Evolutionary conservation across 164 flowering plant genomes (phyloP).

Genomic region (Annona squamosa): DNA sequence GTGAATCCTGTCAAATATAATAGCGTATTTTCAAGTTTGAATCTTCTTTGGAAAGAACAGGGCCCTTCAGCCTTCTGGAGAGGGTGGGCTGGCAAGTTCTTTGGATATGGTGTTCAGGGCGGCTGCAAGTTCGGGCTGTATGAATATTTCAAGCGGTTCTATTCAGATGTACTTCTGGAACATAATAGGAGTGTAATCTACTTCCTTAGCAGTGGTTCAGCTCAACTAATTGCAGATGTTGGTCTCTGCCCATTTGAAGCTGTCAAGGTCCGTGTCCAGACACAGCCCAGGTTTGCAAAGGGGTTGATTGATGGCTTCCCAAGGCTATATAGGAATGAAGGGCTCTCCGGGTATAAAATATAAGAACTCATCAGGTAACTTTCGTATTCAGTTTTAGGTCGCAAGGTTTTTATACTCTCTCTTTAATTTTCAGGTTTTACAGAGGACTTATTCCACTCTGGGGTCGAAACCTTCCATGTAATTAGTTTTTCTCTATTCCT

Average conservation of each 20-base stretch:
- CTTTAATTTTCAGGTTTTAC: conserved; percentile 53
- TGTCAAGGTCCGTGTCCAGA: conserved; percentile 79
- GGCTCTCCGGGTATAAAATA: conserved; percentile 53
- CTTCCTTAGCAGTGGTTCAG: conserved; percentile 84
- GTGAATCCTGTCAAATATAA: conserved; percentile 77
- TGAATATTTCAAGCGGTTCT: conserved; percentile 78
- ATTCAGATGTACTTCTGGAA: conserved; percentile 46
- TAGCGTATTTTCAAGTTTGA: conserved; percentile 51
- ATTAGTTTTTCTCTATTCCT: conserved; percentile 8
- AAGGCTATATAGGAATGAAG: conserved; percentile 67
- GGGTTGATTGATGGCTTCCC: conserved; percentile 89
- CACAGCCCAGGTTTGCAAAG: conserved; percentile 65
- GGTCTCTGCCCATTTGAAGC: conserved; percentile 94
- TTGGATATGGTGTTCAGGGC: conserved; percentile 91
- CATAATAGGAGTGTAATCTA: conserved; percentile 49
- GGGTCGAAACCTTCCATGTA: conserved; percentile 94
- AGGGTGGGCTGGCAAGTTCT: conserved; percentile 82
- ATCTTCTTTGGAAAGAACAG: conserved; percentile 59
- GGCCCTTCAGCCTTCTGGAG: conserved; percentile 84
- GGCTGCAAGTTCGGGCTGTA: conserved; percentile 90
- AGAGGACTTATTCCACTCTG: conserved; percentile 76
- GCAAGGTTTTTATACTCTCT: background rate
- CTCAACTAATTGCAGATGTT: conserved; percentile 78
- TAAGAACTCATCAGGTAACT: background rate
- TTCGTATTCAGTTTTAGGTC: background rate